Percentiles rank a stretch among this genome's conserved stretches.
Conservation (phyloP, 371 early-diverging fungal species). For the Smittium culicis region DNA sequence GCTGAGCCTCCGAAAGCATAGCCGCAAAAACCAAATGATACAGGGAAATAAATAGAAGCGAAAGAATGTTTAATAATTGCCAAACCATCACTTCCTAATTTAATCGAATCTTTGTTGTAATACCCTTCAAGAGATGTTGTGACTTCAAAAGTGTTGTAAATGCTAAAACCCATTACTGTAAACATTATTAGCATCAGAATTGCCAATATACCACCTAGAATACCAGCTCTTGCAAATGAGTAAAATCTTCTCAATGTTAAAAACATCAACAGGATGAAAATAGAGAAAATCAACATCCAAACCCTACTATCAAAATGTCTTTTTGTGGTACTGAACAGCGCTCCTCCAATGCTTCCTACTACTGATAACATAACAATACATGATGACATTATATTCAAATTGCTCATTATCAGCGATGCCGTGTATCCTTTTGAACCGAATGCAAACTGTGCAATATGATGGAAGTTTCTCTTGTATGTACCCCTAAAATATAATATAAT, state of each 20-base stretch:
- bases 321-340: not conserved
- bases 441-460: constrained; percentile 9
- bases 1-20: constrained; percentile 10
- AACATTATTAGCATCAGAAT: not conserved
- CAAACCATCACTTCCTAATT: not conserved
- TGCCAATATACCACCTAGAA: constrained; percentile 6
- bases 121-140: constrained; percentile 2
- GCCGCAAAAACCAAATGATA: not conserved
- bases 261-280: constrained; percentile 1
- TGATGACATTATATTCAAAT: constrained; percentile 7
- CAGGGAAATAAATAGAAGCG: constrained; percentile 8
- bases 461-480: constrained; percentile 3
- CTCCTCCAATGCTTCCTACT: not conserved
- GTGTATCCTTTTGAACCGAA: constrained; percentile 6
- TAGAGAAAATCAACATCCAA: constrained; percentile 8
- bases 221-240: constrained; percentile 4
- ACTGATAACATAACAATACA: constrained; percentile 4
- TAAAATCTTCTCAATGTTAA: not conserved
- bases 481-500: not conserved
- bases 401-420: constrained; percentile 1
- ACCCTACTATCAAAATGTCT: not conserved
- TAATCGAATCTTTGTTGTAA: not conserved
- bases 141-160: not conserved
- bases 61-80: not conserved
- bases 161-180: constrained; percentile 1